phyloP scores from a whole-genome alignment of 2,329 filamentous ascomycete species.

The Huntiella omanensis region DNA sequence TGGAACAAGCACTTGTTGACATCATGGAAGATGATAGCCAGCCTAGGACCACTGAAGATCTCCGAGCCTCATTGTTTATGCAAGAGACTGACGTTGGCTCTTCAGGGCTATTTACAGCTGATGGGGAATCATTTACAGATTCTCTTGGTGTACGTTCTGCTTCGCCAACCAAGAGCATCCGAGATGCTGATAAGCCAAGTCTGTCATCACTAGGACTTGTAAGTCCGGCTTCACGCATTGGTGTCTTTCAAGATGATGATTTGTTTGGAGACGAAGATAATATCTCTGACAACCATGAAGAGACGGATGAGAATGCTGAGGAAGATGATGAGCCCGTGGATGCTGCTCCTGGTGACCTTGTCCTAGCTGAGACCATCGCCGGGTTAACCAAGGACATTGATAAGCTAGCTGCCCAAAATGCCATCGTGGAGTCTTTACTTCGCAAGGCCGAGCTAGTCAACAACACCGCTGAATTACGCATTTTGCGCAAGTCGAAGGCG shows the following conservation, averaged over 20 bases:
- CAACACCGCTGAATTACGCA: slow-evolving; percentile 81
- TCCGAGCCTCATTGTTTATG: slow-evolving; percentile 48
- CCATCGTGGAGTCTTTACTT: slow-evolving; percentile 76
- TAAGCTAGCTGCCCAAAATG: slow-evolving; percentile 68
- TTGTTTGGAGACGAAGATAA: slow-evolving; percentile 79
- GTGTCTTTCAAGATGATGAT: slow-evolving; percentile 86
- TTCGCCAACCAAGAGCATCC: slow-evolving; percentile 17
- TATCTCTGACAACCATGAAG: slow-evolving; percentile 69
- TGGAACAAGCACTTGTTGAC: slow-evolving; percentile 78
- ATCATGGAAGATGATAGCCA: slow-evolving; percentile 64
- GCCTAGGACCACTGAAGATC: slow-evolving; percentile 42
- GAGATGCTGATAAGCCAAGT: slow-evolving; percentile 53
- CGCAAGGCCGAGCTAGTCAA: slow-evolving; percentile 94
- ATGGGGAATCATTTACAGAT: slow-evolving; percentile 34
- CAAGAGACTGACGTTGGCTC: slow-evolving; percentile 22
- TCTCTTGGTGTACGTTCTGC: slow-evolving; percentile 33
- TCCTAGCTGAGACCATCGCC: slow-evolving; percentile 80
- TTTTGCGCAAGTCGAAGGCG: slow-evolving; percentile 80
- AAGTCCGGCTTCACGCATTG: slow-evolving; percentile 67
- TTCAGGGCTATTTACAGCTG: slow-evolving; percentile 5
- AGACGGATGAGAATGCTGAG: slow-evolving; percentile 37
- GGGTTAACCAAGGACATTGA: slow-evolving; percentile 81
- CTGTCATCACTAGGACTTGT: slow-evolving; percentile 83
- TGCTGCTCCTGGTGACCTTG: slow-evolving; percentile 84
- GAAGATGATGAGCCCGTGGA: slow-evolving; percentile 75